phyloP scores from a whole-genome alignment of 106 monocot species.

The Xerophyta viscosa region DNA sequence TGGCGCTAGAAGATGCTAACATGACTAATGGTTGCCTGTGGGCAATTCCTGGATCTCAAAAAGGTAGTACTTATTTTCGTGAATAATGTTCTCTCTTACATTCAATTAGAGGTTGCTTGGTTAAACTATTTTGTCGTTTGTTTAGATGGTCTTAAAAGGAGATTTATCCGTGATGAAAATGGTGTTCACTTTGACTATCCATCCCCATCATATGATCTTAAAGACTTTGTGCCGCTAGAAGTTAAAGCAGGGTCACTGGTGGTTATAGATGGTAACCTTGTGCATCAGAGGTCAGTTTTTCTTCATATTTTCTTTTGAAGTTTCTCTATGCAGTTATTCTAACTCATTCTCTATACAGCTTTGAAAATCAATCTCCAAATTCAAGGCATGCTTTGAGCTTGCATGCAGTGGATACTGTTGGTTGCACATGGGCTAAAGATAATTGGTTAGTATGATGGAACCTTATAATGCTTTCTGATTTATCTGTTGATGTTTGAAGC shows the following conservation, averaged over 20 bases:
- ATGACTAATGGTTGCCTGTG: conserved; percentile 87
- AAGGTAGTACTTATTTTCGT: conserved; percentile 24
- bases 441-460: conserved; percentile 56
- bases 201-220: conserved; percentile 57
- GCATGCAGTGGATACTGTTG: conserved; percentile 80
- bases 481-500: too few species aligned
- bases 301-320: not conserved
- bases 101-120: not conserved
- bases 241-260: conserved; percentile 88
- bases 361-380: conserved; percentile 67
- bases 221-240: conserved; percentile 78
- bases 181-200: conserved; percentile 82
- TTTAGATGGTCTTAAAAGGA: conserved; percentile 81
- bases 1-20: conserved; percentile 89
- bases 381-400: conserved; percentile 91
- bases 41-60: conserved; percentile 92
- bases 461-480: too few species aligned
- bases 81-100: not conserved
- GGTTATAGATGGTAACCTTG: conserved; percentile 90
- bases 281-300: conserved; percentile 75
- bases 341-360: conserved; percentile 31
- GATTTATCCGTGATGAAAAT: conserved; percentile 81
- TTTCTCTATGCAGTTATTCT: not conserved
- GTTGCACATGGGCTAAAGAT: conserved; percentile 56
- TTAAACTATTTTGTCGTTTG: not conserved